Percentiles rank a stretch among this genome's conserved stretches.
phyloP scores from a whole-genome alignment of 2,329 filamentous ascomycete genomes.

The Curvularia sp. region DNA sequence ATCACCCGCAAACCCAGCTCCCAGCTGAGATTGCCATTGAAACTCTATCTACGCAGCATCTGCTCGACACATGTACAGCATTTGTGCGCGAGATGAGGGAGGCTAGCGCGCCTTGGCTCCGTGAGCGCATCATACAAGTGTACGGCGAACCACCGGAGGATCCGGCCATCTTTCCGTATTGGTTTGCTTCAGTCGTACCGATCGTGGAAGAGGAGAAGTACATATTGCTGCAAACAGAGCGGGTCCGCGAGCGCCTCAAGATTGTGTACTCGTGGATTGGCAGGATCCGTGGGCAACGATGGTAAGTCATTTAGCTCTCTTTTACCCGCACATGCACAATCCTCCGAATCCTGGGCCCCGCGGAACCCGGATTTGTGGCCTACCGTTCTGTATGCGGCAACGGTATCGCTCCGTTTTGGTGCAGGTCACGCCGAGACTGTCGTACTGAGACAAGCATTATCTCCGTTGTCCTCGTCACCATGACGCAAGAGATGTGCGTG shows the following conservation, averaged over 20 bases:
- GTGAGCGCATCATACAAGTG: constrained; percentile 71
- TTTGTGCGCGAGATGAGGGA: constrained; percentile 75
- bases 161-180: constrained; percentile 82
- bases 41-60: constrained; percentile 70
- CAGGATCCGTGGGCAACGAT: constrained; percentile 72
- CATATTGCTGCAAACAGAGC: constrained; percentile 72
- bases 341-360: constrained; percentile 8
- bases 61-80: constrained; percentile 69
- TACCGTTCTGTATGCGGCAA: constrained; percentile 5
- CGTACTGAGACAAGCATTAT: constrained; percentile 9
- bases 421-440: constrained; percentile 3
- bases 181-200: constrained; percentile 84
- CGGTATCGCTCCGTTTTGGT: constrained; percentile 19
- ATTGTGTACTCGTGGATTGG: constrained; percentile 81
- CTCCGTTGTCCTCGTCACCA: constrained; percentile 9
- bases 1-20: constrained; percentile 37
- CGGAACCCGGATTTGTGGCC: constrained; percentile 4
- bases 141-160: constrained; percentile 82
- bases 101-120: constrained; percentile 76
- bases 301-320: constrained; percentile 61
- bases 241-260: constrained; percentile 81
- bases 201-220: constrained; percentile 83
- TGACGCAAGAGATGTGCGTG: constrained; percentile 18
- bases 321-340: constrained; percentile 3
- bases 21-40: constrained; percentile 52